Base-by-base conservation (phyloP, 768 basidiomycete species). In the Lepiota brunneoincarnata region DNA sequence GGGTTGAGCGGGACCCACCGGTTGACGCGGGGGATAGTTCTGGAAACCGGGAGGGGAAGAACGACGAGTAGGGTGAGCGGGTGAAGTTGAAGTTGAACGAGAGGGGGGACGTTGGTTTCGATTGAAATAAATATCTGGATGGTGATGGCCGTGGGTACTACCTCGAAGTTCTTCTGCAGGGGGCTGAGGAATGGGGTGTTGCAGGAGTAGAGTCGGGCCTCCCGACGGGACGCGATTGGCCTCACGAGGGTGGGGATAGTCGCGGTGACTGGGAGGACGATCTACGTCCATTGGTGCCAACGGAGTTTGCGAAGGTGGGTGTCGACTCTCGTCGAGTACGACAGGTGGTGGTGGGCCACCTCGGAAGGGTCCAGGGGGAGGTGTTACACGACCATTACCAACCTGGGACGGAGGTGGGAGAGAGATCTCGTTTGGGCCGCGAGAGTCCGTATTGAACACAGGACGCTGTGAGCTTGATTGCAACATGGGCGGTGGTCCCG, bases 271-370 rank as follows among this genome's bases (percentile, higher is more conserved):
- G 55, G 73, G 73, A 20, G 81, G 80, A 5, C 82, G 76, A 49
- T 88, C 86, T 6, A 87, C 77, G 12, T 83, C 82, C 90, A 93
- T 93, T 0, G 90, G 89, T 4, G 89, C 90, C 20, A 93, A 74
- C 2, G 80, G 86, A 0, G 87, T 81, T 57, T 89, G 87, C 3
- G 82, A 80, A 7, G 81, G 79, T 0, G 75, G 64, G 50, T 89
- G 87, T n/a, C 87, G 79, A 6, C 74, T 75, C 61, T 92, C 91
- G 56, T 91, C 89, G 7, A 92, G 69, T 48, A 89, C 78, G 37
- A 92, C 86, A 10, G 91, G 90, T 5, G 91, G 90, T 0, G 90
- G 91, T 2, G 89, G 87, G 2, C 89, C 88, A 31, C 90, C 90
- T 57, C 91, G 73, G 74, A 91, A 93, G 11, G 91, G 91, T 0